Percentiles rank a stretch among this genome's conserved stretches.
phyloP scores from a whole-genome alignment of 495 filamentous ascomycete genomes.

The Tricharina praecox region DNA sequence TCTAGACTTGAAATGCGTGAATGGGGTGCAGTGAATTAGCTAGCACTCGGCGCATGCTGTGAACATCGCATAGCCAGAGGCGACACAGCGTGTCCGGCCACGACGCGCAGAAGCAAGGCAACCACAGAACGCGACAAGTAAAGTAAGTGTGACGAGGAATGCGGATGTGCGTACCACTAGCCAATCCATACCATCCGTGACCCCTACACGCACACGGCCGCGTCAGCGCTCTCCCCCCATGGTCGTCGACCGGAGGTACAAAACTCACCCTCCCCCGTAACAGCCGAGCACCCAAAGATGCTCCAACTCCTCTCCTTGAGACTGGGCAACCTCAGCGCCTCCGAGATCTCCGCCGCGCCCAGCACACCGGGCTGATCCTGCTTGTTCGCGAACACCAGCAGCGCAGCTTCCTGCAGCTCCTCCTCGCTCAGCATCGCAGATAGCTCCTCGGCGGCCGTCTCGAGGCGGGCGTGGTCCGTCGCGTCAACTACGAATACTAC shows the following conservation, averaged over 20 bases:
- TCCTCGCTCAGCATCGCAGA: conserved; percentile 93
- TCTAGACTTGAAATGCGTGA: too few species aligned
- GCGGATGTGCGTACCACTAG: conserved; percentile 54
- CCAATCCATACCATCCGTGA: conserved; percentile 98
- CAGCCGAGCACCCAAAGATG: conserved; percentile 90
- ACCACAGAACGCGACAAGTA: too few species aligned
- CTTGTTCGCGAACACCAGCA: conserved; percentile 96
- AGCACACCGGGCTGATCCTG: conserved; percentile 96
- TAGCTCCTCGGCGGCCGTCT: conserved; percentile 82
- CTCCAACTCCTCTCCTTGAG: conserved; percentile 96
- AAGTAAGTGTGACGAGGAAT: too few species aligned
- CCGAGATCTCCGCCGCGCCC: conserved; percentile 89
- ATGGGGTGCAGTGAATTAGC: too few species aligned
- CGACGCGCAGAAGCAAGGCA: too few species aligned
- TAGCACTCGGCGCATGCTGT: too few species aligned
- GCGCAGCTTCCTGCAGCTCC: conserved; percentile 75
- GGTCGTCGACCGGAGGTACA: background rate
- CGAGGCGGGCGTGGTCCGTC: conserved; percentile 86
- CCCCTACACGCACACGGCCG: conserved; percentile 29
- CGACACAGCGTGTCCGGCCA: too few species aligned
- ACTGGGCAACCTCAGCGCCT: conserved; percentile 75
- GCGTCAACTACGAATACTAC: conserved; percentile 97
- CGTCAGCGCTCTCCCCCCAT: conserved; percentile 7
- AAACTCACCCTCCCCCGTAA: conserved; percentile 58
- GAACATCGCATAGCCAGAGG: too few species aligned